Conservation (phyloP, 352 stramenopile species). For the Phytophthora ramorum region DNA sequence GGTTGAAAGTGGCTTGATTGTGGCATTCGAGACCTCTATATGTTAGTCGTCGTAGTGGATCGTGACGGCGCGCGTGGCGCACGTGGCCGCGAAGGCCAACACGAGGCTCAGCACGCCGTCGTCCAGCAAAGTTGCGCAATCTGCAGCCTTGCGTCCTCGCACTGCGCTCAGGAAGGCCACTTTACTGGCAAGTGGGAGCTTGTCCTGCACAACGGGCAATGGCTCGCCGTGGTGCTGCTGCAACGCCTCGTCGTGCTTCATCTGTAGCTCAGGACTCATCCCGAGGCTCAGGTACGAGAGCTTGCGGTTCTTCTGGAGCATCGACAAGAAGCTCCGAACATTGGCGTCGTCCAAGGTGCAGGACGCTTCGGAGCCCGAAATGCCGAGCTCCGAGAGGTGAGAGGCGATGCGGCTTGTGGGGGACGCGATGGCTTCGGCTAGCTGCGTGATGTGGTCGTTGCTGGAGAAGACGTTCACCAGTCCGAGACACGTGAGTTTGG, state of each 20-base stretch:
- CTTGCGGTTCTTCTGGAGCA: conserved; percentile 32
- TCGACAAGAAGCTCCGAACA: conserved; percentile 15
- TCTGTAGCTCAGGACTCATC: conserved; percentile 22
- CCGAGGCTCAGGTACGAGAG: conserved; percentile 36
- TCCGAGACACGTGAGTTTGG: conserved; percentile 21
- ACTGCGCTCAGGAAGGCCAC: conserved; percentile 32
- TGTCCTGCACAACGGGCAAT: conserved; percentile 27
- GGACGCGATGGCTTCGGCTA: conserved; percentile 11
- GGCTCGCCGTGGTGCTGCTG: conserved; percentile 28
- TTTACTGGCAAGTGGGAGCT: conserved; percentile 19
- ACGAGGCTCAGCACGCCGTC: conserved; percentile 29
- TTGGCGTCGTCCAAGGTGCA: conserved; percentile 37
- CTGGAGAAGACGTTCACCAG: conserved; percentile 29
- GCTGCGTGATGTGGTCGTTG: conserved; percentile 22
- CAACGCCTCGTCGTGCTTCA: conserved; percentile 13
- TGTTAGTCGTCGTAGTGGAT: conserved; percentile 35
- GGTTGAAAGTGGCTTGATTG: too few species aligned
- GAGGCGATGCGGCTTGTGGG: conserved; percentile 12
- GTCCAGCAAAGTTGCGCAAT: conserved; percentile 16
- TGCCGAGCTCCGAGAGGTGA: conserved; percentile 32
- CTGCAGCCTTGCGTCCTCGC: neutral
- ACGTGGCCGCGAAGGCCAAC: conserved; percentile 31
- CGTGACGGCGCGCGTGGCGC: conserved; percentile 25
- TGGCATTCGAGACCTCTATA: too few species aligned
- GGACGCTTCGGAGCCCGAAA: conserved; percentile 29